Evolutionary conservation across 1,139 yeast species (phyloP), one percentile per base, ranked within the genome.

Genomic region (Lodderomyces oxycetoniae): DNA sequence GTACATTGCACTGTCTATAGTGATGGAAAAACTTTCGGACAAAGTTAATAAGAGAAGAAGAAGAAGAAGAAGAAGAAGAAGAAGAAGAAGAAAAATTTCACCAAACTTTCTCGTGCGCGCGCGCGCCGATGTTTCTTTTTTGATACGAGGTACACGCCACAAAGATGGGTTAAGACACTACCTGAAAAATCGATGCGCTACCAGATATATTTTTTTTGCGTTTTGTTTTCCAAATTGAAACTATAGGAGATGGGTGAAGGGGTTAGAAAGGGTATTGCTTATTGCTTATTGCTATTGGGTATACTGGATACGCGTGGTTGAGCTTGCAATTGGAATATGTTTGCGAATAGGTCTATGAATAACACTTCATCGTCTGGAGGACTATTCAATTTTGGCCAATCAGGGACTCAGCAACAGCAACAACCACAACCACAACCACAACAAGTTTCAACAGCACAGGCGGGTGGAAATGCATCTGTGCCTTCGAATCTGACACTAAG

Each of bases 1-100:
- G 48, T 52, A 41, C 43, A 47, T 53, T 63, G 74, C 69, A 68
- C 74, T 68, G 74, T 68, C 74, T 67, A 58, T 34, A 50, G 71
- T 61, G 72, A 64, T 63, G 74, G 74, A 64, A 51, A n/a, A 50
- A 65, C 70, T 63, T 67, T 67, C 65, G 73, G 74, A 67, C 73
- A 67, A 67, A 67, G 73, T 63, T 60, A 57, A 56, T 47, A 40
- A 45, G n/a, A 47, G 44, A 51, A 44, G 39, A 45, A 41, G 42
- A 42, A 39, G 37, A 25, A 30, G 26, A 23, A 23, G 31, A 38
- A 33, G 28, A 25, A 25, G 26, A 26, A 26, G 32, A 30, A 17
- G 20, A 30, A 13, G 30, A 19, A 10, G 19, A 4, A 11, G 34
- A 32, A 36, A 35, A 33, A 17, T 17, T 33, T 25, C 10, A 8